Evolutionary conservation across 2,329 filamentous ascomycete species (phyloP).

Genomic region (Claviceps purpurea): DNA sequence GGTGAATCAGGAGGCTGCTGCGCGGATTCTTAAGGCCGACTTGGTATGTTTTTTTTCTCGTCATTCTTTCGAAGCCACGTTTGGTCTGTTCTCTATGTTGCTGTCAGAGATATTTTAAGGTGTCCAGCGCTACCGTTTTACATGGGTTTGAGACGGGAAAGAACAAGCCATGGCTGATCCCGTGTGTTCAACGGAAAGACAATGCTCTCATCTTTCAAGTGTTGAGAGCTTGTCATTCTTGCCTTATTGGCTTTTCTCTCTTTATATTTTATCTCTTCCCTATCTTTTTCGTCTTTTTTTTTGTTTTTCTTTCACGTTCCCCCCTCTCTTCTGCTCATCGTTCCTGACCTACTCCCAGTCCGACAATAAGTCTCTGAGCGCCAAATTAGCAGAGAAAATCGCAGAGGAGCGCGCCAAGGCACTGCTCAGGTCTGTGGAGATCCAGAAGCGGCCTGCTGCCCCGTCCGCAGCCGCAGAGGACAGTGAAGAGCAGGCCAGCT

Average conservation of each 20-base stretch:
- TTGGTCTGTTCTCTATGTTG: not conserved
- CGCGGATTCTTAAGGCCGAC: constrained; percentile 69
- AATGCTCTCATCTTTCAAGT: too few relatives aligned
- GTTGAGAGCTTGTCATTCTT: too few relatives aligned
- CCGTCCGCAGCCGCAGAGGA: constrained; percentile 12
- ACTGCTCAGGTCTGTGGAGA: constrained; percentile 31
- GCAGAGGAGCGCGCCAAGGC: constrained; percentile 42
- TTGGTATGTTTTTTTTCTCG: constrained; percentile 40
- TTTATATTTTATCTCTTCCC: not conserved
- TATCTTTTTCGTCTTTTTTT: not conserved
- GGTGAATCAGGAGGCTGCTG: constrained; percentile 64
- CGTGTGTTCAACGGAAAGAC: too few relatives aligned
- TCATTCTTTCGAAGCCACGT: not conserved
- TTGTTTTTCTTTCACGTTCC: not conserved
- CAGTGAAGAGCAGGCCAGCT: constrained; percentile 13
- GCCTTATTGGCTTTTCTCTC: too few relatives aligned
- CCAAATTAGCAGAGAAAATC: constrained; percentile 40
- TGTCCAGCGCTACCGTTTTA: too few relatives aligned
- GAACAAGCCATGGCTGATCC: too few relatives aligned
- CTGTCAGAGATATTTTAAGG: too few relatives aligned
- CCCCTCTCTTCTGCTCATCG: not conserved
- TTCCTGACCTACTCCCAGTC: constrained; percentile 17
- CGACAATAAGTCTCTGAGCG: constrained; percentile 38
- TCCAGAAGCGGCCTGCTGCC: constrained; percentile 29
- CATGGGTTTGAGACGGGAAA: too few relatives aligned